A percentile compares a stretch with the other conserved stretches of the same genome.
Conservation (phyloP, 345 rosid species). For the Hirschfeldia incana region DNA sequence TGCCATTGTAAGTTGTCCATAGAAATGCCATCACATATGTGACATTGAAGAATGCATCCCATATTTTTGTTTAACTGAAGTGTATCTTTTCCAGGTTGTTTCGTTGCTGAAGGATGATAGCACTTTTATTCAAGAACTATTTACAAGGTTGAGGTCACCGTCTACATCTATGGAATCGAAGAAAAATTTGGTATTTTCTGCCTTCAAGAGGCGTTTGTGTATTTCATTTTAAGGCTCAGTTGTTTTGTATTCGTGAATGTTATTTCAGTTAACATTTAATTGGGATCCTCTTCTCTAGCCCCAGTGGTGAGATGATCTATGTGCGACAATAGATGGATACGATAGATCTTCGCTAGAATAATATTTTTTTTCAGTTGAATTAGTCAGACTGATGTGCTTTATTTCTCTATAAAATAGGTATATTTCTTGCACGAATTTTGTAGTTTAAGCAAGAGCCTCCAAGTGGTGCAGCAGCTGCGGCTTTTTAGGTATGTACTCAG, state of each 20-base stretch:
- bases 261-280: slow-evolving; percentile 10
- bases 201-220: slow-evolving; percentile 22
- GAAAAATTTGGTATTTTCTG: slow-evolving; percentile 81
- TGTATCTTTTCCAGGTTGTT: slow-evolving; percentile 62
- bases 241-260: slow-evolving; percentile 21
- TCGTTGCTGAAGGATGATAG: slow-evolving; percentile 90
- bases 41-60: background rate
- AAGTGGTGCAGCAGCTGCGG: slow-evolving; percentile 93
- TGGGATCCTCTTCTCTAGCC: slow-evolving; percentile 9
- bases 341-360: background rate
- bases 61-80: slow-evolving; percentile 27
- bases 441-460: slow-evolving; percentile 93
- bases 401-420: slow-evolving; percentile 55
- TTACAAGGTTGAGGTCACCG: slow-evolving; percentile 75
- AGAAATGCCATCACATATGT: slow-evolving; percentile 15
- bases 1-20: slow-evolving; percentile 71
- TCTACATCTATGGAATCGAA: slow-evolving; percentile 67
- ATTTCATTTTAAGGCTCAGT: slow-evolving; percentile 5
- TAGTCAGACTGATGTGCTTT: slow-evolving; percentile 31
- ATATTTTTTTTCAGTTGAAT: slow-evolving; percentile 15
- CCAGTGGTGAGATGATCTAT: slow-evolving; percentile 11
- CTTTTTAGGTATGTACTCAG: slow-evolving; percentile 69
- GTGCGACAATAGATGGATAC: slow-evolving; percentile 15
- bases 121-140: slow-evolving; percentile 92
- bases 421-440: slow-evolving; percentile 95